Conservation (phyloP, 306 rosid genomes). For the Senna tora region DNA sequence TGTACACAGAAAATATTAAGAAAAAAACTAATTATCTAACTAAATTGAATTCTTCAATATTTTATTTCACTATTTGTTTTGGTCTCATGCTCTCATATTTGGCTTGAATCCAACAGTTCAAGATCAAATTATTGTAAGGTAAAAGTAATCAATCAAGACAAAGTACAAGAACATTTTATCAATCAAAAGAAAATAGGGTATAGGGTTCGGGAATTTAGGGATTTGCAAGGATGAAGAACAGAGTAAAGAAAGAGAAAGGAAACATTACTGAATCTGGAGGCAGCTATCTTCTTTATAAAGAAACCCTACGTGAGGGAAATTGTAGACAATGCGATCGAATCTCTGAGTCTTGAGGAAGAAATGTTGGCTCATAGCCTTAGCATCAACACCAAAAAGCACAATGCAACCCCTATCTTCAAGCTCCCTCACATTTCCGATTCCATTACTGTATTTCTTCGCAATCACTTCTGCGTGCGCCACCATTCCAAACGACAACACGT, state of each 20-base stretch:
- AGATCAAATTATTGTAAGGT: no score
- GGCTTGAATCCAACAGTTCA: no score
- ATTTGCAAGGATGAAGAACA: not conserved
- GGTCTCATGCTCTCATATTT: no score
- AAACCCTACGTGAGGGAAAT: slow-evolving; percentile 89
- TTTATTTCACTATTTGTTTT: no score
- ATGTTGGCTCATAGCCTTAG: slow-evolving; percentile 64
- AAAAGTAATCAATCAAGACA: not conserved
- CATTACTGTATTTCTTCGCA: slow-evolving; percentile 65
- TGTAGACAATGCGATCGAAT: slow-evolving; percentile 76
- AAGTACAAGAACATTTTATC: no score
- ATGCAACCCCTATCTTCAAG: slow-evolving; percentile 72
- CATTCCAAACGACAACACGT: not conserved
- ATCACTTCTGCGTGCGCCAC: slow-evolving; percentile 47
- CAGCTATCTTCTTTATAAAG: slow-evolving; percentile 63
- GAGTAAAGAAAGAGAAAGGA: not conserved
- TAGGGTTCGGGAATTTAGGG: not conserved
- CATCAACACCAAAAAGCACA: slow-evolving; percentile 67
- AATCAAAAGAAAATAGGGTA: no score
- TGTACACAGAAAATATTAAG: no score
- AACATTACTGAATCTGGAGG: slow-evolving; percentile 73
- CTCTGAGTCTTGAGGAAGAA: slow-evolving; percentile 83
- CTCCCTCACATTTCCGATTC: slow-evolving; percentile 61
- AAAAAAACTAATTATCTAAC: no score
- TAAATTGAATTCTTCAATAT: no score